Evolutionary conservation across 768 basidiomycete species (phyloP).

Genomic region (Hysterangium stoloniferum): DNA sequence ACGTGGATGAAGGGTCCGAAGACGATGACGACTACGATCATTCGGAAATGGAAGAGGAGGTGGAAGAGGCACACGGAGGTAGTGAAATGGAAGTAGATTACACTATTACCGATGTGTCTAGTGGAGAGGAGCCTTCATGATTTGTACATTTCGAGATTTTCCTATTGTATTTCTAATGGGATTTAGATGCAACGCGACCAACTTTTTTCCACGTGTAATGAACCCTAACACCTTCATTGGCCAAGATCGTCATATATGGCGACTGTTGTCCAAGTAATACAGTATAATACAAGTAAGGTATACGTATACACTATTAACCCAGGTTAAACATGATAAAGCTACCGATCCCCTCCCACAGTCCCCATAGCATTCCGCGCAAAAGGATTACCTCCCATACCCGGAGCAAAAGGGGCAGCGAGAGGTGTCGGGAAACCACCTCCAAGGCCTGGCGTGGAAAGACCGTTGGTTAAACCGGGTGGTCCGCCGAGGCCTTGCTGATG

Average conservation of each 20-base stretch:
- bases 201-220: too few species aligned
- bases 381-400: slow-evolving; percentile 7
- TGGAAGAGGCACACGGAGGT: slow-evolving; percentile 11
- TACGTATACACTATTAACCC: slow-evolving; percentile 5
- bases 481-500: slow-evolving; percentile 2
- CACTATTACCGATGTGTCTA: slow-evolving; percentile 6
- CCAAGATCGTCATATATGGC: background rate
- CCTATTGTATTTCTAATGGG: too few species aligned
- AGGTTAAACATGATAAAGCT: background rate
- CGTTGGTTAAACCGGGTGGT: slow-evolving; percentile 3
- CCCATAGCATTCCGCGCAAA: slow-evolving; percentile 11
- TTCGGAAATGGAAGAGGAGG: slow-evolving; percentile 14
- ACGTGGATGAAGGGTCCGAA: slow-evolving; percentile 9
- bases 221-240: too few species aligned
- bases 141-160: too few species aligned
- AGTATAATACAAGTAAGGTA: slow-evolving; percentile 3
- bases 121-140: too few species aligned
- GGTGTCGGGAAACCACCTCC: slow-evolving; percentile 7
- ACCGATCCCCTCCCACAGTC: slow-evolving; percentile 11
- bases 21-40: slow-evolving; percentile 15
- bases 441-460: slow-evolving; percentile 1
- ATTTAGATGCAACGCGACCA: too few species aligned
- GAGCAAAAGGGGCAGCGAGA: slow-evolving; percentile 8
- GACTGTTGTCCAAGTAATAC: background rate
- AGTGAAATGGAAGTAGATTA: slow-evolving; percentile 15